Conservation (phyloP, 2,329 filamentous ascomycete genomes). For the Fusarium continuum region DNA sequence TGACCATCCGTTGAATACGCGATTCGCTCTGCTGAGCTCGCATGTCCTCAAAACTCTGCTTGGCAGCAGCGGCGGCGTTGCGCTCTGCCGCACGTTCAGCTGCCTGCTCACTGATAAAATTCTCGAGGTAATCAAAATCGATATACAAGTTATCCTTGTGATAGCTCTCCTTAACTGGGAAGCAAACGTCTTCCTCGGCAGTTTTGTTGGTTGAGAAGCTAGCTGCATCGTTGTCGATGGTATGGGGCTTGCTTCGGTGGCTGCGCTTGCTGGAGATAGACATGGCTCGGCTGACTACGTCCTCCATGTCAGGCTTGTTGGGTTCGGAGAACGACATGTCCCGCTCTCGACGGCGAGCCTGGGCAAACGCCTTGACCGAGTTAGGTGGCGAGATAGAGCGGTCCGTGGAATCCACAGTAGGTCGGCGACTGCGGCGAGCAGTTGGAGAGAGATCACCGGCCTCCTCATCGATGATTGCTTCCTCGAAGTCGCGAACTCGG, state of each 20-base stretch:
- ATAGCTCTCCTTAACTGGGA: constrained; percentile 75
- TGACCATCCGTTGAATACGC: constrained; percentile 54
- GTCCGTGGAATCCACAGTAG: constrained; percentile 65
- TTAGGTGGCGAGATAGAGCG: constrained; percentile 89
- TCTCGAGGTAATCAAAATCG: constrained; percentile 93
- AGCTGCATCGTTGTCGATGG: constrained; percentile 69
- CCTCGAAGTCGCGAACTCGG: constrained; percentile 81
- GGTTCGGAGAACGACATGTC: constrained; percentile 67
- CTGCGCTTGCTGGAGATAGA: constrained; percentile 74
- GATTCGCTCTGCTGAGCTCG: constrained; percentile 42
- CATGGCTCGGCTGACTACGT: constrained; percentile 72
- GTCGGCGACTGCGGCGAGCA: constrained; percentile 59
- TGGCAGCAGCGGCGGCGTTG: constrained; percentile 53
- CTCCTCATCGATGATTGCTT: constrained; percentile 80
- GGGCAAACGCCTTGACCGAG: constrained; percentile 96
- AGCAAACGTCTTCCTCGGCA: constrained; percentile 89
- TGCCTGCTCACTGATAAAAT: constrained; percentile 75
- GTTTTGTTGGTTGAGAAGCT: constrained; percentile 73
- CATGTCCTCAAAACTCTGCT: constrained; percentile 48
- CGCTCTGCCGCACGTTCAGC: constrained; percentile 58
- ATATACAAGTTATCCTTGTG: constrained; percentile 80
- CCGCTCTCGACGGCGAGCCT: constrained; percentile 85
- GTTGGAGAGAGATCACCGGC: constrained; percentile 62
- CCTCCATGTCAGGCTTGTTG: constrained; percentile 51
- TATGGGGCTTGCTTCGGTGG: constrained; percentile 65